Conservation (phyloP, 768 basidiomycete species). For the Auriculariales sp. region DNA sequence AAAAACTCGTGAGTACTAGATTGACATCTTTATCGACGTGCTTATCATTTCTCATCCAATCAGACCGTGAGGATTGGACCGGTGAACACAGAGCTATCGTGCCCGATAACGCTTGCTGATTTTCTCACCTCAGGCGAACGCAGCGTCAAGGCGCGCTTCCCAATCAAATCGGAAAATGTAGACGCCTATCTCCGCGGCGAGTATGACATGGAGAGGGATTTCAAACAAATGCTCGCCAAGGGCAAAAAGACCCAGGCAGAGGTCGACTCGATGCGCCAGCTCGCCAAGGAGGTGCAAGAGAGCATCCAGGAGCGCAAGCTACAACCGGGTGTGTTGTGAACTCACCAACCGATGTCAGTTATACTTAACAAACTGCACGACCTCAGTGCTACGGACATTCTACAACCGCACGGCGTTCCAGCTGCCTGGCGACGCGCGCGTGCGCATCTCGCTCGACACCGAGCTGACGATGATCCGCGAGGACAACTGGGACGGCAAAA, state of each 20-base stretch:
- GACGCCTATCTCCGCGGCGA: constrained; percentile 84
- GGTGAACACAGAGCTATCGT: constrained; percentile 98
- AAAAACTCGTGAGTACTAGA: too few species aligned
- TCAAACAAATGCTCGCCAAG: constrained; percentile 70
- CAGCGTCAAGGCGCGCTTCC: constrained; percentile 48
- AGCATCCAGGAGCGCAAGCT: constrained; percentile 69
- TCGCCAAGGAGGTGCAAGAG: constrained; percentile 96
- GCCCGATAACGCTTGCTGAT: too few species aligned
- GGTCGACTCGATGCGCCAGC: constrained; percentile 85
- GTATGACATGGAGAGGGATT: constrained; percentile 86
- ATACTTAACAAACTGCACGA: constrained; percentile 1
- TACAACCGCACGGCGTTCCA: constrained; percentile 99
- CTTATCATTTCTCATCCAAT: too few species aligned
- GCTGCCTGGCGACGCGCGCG: constrained; percentile 94
- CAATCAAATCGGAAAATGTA: constrained; percentile 85
- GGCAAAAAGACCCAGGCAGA: constrained; percentile 90
- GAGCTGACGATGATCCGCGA: constrained; percentile 89
- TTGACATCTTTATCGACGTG: too few species aligned
- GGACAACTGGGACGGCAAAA: constrained; percentile 84
- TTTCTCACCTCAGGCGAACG: constrained; percentile 29
- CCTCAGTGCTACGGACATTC: constrained; percentile 83
- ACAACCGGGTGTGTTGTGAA: constrained; percentile 47
- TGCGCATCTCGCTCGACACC: constrained; percentile 96
- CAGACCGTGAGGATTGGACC: constrained; percentile 98
- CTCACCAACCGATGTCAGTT: background rate